phyloP scores from a whole-genome alignment of 106 monocot genomes.

The Gastrodia elata region DNA sequence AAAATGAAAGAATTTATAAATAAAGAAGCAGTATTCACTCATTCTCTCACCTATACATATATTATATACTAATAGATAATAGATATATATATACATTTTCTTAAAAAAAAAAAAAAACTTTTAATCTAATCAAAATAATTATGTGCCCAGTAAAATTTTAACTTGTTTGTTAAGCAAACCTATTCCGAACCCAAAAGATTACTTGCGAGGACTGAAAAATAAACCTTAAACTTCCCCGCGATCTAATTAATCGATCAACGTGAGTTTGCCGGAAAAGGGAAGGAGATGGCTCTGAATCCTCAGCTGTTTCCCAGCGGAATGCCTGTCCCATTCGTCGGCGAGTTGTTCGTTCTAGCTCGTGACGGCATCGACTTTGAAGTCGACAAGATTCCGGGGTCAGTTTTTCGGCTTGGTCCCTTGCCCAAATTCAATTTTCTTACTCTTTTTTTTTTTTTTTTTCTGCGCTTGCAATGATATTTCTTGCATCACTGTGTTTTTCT shows the following conservation, averaged over 20 bases:
- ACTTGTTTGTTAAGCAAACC: too few relatives aligned
- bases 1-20: too few relatives aligned
- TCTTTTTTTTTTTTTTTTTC: background rate
- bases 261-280: background rate
- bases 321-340: conserved; percentile 71
- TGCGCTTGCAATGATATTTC: background rate
- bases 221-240: background rate
- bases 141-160: too few relatives aligned
- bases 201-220: too few relatives aligned
- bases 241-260: background rate
- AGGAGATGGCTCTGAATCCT: conserved; percentile 73
- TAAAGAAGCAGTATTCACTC: too few relatives aligned
- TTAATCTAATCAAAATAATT: too few relatives aligned
- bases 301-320: conserved; percentile 52
- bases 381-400: conserved; percentile 23
- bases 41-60: too few relatives aligned
- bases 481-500: background rate
- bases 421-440: background rate
- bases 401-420: background rate
- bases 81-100: too few relatives aligned
- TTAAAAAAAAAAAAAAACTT: too few relatives aligned
- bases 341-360: conserved; percentile 13
- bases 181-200: too few relatives aligned
- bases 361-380: conserved; percentile 26
- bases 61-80: too few relatives aligned